Evolutionary conservation across 257 asterid species (phyloP).

Genomic region (Voacanga thouarsii): DNA sequence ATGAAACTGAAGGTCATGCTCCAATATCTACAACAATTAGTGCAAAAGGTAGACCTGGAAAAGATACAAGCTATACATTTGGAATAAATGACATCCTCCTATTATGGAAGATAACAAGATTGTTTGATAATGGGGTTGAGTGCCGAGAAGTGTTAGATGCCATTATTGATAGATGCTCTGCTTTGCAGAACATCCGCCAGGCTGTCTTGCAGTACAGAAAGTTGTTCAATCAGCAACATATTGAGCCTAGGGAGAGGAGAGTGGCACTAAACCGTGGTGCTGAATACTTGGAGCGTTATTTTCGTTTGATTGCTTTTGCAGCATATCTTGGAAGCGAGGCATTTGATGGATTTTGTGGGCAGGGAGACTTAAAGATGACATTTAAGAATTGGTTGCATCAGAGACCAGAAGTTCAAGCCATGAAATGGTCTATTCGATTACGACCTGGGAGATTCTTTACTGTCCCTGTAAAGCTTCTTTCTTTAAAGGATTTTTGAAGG

Average conservation of each 20-base stretch:
- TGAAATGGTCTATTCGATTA: conserved; percentile 96
- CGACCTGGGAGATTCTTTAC: conserved; percentile 96
- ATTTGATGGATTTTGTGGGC: conserved; percentile 92
- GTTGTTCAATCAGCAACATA: conserved; percentile 82
- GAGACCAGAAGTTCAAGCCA: conserved; percentile 94
- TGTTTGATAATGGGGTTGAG: conserved; percentile 95
- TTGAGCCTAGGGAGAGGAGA: conserved; percentile 95
- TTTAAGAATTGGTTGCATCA: conserved; percentile 89
- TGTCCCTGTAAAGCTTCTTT: conserved; percentile 72
- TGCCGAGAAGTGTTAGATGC: conserved; percentile 94
- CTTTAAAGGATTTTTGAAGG: conserved; percentile 9
- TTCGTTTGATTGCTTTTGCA: conserved; percentile 95
- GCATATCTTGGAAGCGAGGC: conserved; percentile 97
- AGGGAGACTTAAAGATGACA: conserved; percentile 72
- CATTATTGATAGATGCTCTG: conserved; percentile 90
- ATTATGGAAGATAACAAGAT: conserved; percentile 88
- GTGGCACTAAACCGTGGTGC: conserved; percentile 98
- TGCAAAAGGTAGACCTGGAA: conserved; percentile 40
- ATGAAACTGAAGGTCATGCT: conserved; percentile 52
- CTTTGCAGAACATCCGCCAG: conserved; percentile 94
- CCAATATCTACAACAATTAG: conserved; percentile 35
- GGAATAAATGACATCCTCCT: conserved; percentile 92
- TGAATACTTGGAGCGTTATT: conserved; percentile 97
- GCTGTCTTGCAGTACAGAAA: conserved; percentile 94
- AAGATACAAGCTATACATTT: conserved; percentile 56